Evolutionary conservation across 208 protist species (phyloP).

Genomic region (Leishmania amazonensis): DNA sequence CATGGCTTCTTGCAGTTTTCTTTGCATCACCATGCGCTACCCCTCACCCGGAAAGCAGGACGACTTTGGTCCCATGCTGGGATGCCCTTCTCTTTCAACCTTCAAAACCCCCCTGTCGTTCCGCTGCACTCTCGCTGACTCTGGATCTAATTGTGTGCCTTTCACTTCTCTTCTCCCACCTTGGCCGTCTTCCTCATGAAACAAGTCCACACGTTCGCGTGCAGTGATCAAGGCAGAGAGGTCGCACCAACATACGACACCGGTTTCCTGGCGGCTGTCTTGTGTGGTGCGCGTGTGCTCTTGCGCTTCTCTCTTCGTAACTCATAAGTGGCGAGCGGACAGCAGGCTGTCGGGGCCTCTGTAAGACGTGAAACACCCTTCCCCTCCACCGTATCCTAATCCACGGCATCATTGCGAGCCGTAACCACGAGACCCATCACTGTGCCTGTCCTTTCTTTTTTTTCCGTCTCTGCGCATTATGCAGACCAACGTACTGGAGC

Average conservation of each 20-base stretch:
- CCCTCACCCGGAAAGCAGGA: neutral
- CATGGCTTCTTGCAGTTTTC: neutral
- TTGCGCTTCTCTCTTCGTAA: neutral
- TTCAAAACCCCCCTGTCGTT: neutral
- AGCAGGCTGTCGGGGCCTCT: neutral
- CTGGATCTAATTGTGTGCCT: neutral
- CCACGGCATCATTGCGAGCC: neutral
- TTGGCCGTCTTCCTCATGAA: neutral
- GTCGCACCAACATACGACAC: neutral
- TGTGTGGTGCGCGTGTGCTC: neutral
- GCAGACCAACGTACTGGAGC: slow-evolving; percentile 75
- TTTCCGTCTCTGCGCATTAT: slow-evolving; percentile 15
- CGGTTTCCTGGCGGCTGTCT: neutral
- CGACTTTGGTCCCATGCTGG: neutral
- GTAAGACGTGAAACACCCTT: neutral
- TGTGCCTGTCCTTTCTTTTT: neutral
- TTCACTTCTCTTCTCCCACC: neutral
- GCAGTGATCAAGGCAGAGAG: neutral
- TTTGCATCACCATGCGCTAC: neutral
- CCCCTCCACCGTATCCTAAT: neutral
- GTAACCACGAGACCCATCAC: neutral
- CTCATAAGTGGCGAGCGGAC: neutral
- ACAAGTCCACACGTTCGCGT: neutral
- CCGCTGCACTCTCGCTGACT: neutral
- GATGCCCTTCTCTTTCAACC: neutral